phyloP scores from a whole-genome alignment of 192 early-diverging fungal species.

The Backusella mclennaniae region DNA sequence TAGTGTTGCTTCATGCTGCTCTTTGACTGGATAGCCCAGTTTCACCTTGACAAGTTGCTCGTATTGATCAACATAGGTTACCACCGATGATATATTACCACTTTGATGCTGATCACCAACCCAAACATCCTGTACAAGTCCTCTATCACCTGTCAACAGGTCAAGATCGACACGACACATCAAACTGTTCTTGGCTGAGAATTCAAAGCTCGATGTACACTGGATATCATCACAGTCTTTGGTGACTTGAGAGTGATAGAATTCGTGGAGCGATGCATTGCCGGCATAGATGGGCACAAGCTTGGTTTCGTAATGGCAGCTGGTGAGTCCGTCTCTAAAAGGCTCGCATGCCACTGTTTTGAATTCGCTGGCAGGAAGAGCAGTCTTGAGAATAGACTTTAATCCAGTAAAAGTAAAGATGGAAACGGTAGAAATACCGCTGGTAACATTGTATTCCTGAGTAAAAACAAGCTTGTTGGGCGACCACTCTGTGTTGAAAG shows the following conservation, averaged over 20 bases:
- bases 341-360: not conserved
- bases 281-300: slow-evolving; percentile 14
- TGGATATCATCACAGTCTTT: slow-evolving; percentile 13
- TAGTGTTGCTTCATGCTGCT: slow-evolving; percentile 25
- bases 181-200: slow-evolving; percentile 34
- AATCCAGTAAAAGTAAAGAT: slow-evolving; percentile 25
- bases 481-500: slow-evolving; percentile 34
- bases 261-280: not conserved
- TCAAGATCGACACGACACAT: slow-evolving; percentile 34
- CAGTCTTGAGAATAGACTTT: not conserved
- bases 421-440: slow-evolving; percentile 28
- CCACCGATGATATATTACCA: not conserved
- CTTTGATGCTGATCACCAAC: not conserved
- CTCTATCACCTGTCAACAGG: not conserved
- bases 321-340: not conserved
- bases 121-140: slow-evolving; percentile 10
- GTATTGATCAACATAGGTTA: slow-evolving; percentile 6
- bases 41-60: not conserved
- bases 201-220: slow-evolving; percentile 27
- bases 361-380: slow-evolving; percentile 5
- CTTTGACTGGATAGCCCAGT: slow-evolving; percentile 12
- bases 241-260: not conserved
- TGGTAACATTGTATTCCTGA: slow-evolving; percentile 38
- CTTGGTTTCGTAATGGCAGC: slow-evolving; percentile 17
- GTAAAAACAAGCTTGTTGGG: slow-evolving; percentile 48